Evolutionary conservation across 306 rosid species (phyloP).

Genomic region (Hylodesmum podocarpum): DNA sequence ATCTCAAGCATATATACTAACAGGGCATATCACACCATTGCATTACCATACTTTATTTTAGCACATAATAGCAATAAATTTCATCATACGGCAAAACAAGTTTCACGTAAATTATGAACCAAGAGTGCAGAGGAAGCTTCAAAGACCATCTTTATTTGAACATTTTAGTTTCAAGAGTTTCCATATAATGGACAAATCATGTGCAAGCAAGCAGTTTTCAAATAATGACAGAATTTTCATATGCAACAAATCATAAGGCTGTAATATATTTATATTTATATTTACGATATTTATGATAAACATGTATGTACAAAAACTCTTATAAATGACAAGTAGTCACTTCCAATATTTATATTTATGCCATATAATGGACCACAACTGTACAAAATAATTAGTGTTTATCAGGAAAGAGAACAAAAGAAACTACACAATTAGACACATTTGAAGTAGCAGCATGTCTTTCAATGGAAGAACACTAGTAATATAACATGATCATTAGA

Average conservation of each 20-base stretch:
- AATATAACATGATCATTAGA: slow-evolving; percentile 8
- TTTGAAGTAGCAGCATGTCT: slow-evolving; percentile 2
- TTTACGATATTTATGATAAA: too few species aligned
- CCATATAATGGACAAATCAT: too few species aligned
- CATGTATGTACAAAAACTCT: not conserved
- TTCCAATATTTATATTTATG: not conserved
- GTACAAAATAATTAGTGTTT: not conserved
- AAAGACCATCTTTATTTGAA: slow-evolving; percentile 18
- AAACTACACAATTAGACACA: slow-evolving; percentile 3
- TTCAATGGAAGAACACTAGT: slow-evolving; percentile 4
- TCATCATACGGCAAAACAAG: slow-evolving; percentile 3
- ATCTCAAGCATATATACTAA: slow-evolving; percentile 7
- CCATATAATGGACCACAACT: not conserved
- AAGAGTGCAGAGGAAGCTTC: not conserved
- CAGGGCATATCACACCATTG: slow-evolving; percentile 5
- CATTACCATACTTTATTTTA: not conserved
- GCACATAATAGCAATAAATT: not conserved
- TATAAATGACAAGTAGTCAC: not conserved
- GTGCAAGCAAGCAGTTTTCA: slow-evolving; percentile 5
- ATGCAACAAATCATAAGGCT: slow-evolving; percentile 7
- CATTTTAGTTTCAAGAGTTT: slow-evolving; percentile 4
- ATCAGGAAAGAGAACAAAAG: not conserved
- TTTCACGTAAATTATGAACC: not conserved
- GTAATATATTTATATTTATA: not conserved
- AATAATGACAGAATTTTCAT: not conserved